Conservation (phyloP, 139 green algal species). For the Micractinium conductrix region DNA sequence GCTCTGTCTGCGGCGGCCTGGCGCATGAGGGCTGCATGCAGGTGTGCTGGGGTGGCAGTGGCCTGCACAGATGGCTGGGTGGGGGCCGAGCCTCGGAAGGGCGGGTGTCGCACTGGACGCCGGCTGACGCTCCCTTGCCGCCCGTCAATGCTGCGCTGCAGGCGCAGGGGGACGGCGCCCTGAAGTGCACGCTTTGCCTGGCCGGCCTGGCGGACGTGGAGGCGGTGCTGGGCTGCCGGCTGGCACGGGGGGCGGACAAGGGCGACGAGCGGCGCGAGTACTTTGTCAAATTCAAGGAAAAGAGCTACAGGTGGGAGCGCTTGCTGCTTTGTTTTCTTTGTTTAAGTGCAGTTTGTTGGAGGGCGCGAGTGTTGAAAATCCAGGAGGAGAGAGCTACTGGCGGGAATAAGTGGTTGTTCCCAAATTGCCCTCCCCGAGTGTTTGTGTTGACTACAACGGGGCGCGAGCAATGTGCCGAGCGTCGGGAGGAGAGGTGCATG, state of each 20-base stretch:
- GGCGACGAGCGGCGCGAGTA: conserved; percentile 1
- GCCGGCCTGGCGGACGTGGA: conserved; percentile 16
- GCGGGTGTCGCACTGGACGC: neutral
- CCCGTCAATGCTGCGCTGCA: neutral
- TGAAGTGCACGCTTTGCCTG: conserved; percentile 19
- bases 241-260: neutral
- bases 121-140: neutral
- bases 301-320: conserved; percentile 25
- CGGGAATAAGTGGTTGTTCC: no score
- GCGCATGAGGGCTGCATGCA: conserved; percentile 40
- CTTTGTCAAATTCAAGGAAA: conserved; percentile 33
- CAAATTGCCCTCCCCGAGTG: no score
- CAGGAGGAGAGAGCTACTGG: no score
- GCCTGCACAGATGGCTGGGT: no score
- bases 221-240: conserved; percentile 37
- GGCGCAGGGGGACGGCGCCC: neutral
- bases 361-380: no score
- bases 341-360: no score
- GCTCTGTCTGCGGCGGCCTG: conserved; percentile 28
- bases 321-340: no score
- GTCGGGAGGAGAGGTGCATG: no score
- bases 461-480: no score
- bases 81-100: no score
- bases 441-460: no score
- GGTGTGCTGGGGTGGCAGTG: neutral